Evolutionary conservation across 805 yeast genomes (phyloP).

Genomic region (Candida nonsorbophila): DNA sequence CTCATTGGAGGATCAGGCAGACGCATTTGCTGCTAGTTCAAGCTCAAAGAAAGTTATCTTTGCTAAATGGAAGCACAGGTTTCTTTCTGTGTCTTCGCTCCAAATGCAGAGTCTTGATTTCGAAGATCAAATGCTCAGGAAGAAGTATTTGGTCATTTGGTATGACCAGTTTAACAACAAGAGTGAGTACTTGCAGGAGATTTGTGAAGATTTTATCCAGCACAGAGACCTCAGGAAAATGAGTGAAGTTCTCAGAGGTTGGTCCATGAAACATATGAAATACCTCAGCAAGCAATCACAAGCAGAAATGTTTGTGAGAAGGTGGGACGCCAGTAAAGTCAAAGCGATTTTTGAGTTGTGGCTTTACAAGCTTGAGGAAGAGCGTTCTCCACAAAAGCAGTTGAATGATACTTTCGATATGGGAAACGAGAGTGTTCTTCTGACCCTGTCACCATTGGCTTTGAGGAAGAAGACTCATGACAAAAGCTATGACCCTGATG

Average conservation of each 20-base stretch:
- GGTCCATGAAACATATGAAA: slow-evolving; percentile 34
- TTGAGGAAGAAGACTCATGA: slow-evolving; percentile 10
- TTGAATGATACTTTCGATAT: slow-evolving; percentile 8
- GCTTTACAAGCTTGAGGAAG: slow-evolving; percentile 19
- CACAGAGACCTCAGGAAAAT: slow-evolving; percentile 20
- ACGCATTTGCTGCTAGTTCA: no score
- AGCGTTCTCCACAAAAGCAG: slow-evolving; percentile 1
- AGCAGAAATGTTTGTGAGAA: slow-evolving; percentile 25
- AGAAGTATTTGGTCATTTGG: slow-evolving; percentile 28
- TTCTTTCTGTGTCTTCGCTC: not conserved
- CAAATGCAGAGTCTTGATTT: slow-evolving; percentile 13
- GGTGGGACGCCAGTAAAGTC: slow-evolving; percentile 24
- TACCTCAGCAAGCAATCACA: slow-evolving; percentile 27
- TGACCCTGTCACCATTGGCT: slow-evolving; percentile 30
- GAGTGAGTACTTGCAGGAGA: slow-evolving; percentile 17
- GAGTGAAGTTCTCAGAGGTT: slow-evolving; percentile 21
- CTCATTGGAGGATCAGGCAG: no score
- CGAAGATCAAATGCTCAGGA: slow-evolving; percentile 12
- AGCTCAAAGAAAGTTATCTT: slow-evolving; percentile 2
- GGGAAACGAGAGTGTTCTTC: slow-evolving; percentile 14
- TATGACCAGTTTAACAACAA: slow-evolving; percentile 23
- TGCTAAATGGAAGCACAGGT: slow-evolving; percentile 10
- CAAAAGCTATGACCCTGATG: slow-evolving; percentile 4
- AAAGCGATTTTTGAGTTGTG: slow-evolving; percentile 33
- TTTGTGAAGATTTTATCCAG: slow-evolving; percentile 24